phyloP scores from a whole-genome alignment of 176 grass and related monocot species.

The Eremochloa ophiuroides region DNA sequence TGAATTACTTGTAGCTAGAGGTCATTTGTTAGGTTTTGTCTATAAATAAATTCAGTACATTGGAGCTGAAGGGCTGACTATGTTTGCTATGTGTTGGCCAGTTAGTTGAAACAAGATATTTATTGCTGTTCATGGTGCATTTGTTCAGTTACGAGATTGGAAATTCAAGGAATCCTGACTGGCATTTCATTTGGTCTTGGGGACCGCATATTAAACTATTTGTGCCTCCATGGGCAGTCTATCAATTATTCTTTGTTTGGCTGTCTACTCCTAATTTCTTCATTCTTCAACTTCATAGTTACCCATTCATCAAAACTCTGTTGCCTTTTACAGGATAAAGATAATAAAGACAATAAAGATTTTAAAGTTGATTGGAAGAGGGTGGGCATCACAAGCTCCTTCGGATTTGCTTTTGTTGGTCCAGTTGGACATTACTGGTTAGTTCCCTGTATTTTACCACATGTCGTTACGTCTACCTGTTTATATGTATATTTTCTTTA shows the following conservation, averaged over 20 bases:
- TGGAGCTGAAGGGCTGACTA: not conserved
- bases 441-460: conserved; percentile 28
- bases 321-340: conserved; percentile 47
- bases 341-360: conserved; percentile 57
- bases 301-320: not conserved
- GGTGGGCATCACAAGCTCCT: conserved; percentile 81
- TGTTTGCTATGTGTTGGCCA: not conserved
- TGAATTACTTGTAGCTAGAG: not conserved
- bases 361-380: conserved; percentile 96
- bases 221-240: not conserved
- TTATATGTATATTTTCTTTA: not conserved
- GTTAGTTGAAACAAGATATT: conserved; percentile 15
- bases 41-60: not conserved
- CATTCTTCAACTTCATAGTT: not conserved
- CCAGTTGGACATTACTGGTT: conserved; percentile 94
- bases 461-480: not conserved
- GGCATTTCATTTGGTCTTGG: not conserved
- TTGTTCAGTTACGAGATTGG: conserved; percentile 7
- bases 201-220: not conserved
- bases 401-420: conserved; percentile 92
- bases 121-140: conserved; percentile 10
- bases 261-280: not conserved
- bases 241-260: not conserved
- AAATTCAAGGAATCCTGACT: conserved; percentile 3
- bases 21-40: not conserved